A percentile compares a stretch with the other conserved stretches of the same genome.
Evolutionary conservation across 2,329 filamentous ascomycete genomes (phyloP).

Genomic region (Ophiosphaerella korrae): DNA sequence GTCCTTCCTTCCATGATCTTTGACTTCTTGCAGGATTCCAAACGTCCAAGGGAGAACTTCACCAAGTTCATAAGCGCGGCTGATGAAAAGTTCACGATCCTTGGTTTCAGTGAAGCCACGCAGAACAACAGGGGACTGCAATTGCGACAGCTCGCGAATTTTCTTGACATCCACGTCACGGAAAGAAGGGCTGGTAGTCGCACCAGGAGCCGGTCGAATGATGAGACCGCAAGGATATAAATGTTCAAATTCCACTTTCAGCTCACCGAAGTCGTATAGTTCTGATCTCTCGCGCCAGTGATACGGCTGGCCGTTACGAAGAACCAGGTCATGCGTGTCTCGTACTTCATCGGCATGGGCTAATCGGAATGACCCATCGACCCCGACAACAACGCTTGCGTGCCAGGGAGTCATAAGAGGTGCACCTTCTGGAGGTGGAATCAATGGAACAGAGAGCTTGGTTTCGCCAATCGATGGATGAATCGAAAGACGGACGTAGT

Average conservation of each 20-base stretch:
- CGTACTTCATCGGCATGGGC: too few relatives aligned
- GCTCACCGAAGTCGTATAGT: constrained; percentile 13
- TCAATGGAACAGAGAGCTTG: constrained; percentile 29
- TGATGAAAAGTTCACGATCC: constrained; percentile 54
- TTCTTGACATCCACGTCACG: constrained; percentile 53
- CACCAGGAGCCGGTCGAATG: constrained; percentile 13
- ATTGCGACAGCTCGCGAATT: constrained; percentile 53
- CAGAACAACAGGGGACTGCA: constrained; percentile 59
- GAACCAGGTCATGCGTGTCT: too few relatives aligned
- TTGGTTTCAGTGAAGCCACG: constrained; percentile 58
- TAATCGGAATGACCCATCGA: constrained; percentile 8
- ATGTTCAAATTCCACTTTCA: constrained; percentile 19
- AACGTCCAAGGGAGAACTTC: constrained; percentile 60
- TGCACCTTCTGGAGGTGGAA: constrained; percentile 10
- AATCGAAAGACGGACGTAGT: constrained; percentile 35
- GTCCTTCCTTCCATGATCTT: constrained; percentile 59
- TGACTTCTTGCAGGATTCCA: constrained; percentile 65
- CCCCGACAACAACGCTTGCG: constrained; percentile 11
- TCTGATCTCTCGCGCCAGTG: not conserved
- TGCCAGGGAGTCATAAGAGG: constrained; percentile 27
- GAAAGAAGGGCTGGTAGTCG: constrained; percentile 36
- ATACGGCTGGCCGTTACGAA: too few relatives aligned
- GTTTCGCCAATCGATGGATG: constrained; percentile 32
- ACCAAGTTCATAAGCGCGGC: constrained; percentile 57
- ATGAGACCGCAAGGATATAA: constrained; percentile 29